Evolutionary conservation across 306 rosid species (phyloP), one percentile per base, ranked within the genome.

Genomic region (Cucurbita pepo): DNA sequence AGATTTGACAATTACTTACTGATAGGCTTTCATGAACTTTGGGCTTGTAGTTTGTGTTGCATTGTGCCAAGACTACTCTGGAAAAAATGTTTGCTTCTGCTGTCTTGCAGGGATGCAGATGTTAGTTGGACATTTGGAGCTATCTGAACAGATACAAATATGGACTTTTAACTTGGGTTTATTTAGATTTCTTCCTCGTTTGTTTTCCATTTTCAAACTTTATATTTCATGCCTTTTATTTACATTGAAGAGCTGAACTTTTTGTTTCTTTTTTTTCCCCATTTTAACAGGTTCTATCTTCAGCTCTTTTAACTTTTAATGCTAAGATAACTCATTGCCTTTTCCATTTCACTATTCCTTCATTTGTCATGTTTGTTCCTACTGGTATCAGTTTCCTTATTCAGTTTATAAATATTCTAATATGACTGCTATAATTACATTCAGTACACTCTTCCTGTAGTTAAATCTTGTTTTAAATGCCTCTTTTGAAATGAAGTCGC

Each of bases 101-200:
- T 69, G 44, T 58, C 51, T 50, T 69, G 74, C 74, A 69, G 74
- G 74, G 44, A 8, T 50, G 45, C 34, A 69, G 74, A 69, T 30
- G 58, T 15, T 69, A 8, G 12, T 45, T 48, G 73, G 73, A 30
- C 58, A 50, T 50, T 50, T 69, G 58, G 45, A 13, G 74, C 30
- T 30, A 30, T 50, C 74, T 48, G 58, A 69, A 69, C 45, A 15
- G 25, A 53, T 30, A 5, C 45, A 8, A 69, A 65, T 1, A 69
- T 69, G 47, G 16, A 9, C 45, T 69, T 48, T 50, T 50, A 50
- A 58, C 30, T 30, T 50, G 54, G 54, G 57, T 69, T 69, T 69
- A 69, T 25, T 47, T 25, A 14, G 18, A 12, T 14, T 48, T 14
- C 7, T 22, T 48, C 40, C 19, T 40, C 21, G 1, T 8, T 69